phyloP scores from a whole-genome alignment of 2,329 filamentous ascomycete species.

The Helminthosporium solani region DNA sequence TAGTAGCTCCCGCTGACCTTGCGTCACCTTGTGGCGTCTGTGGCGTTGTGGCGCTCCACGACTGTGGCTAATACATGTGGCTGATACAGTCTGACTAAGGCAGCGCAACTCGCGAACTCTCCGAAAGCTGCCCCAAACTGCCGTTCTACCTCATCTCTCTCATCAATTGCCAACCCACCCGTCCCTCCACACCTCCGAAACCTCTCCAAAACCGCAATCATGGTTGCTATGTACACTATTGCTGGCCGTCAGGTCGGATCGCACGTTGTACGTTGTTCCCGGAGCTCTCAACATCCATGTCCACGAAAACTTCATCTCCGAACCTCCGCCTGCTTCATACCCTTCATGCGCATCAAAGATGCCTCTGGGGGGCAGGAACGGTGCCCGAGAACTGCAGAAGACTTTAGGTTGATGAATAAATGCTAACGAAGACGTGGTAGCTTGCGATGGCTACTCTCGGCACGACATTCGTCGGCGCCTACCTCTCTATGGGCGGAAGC shows the following conservation, averaged over 20 bases:
- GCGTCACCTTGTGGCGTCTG: background rate
- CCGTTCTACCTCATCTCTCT: slow-evolving; percentile 5
- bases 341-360: no score
- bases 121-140: slow-evolving; percentile 20
- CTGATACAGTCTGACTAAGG: background rate
- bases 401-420: slow-evolving; percentile 13
- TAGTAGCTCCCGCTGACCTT: no score
- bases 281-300: background rate
- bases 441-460: slow-evolving; percentile 59
- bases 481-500: slow-evolving; percentile 44
- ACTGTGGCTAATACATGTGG: no score
- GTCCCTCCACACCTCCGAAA: slow-evolving; percentile 24
- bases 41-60: background rate
- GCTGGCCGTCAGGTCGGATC: slow-evolving; percentile 56
- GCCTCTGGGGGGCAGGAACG: no score
- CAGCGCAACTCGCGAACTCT: background rate
- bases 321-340: background rate
- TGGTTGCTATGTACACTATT: slow-evolving; percentile 56
- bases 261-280: slow-evolving; percentile 50
- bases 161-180: slow-evolving; percentile 9
- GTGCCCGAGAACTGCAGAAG: no score
- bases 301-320: background rate
- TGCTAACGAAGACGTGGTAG: slow-evolving; percentile 39
- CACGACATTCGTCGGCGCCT: slow-evolving; percentile 38
- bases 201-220: slow-evolving; percentile 35